These are phyloP conservation scores for Fusarium sororula DNA, from an alignment of 2,329 filamentous ascomycete species.

Conservation along the genomic window DNA sequence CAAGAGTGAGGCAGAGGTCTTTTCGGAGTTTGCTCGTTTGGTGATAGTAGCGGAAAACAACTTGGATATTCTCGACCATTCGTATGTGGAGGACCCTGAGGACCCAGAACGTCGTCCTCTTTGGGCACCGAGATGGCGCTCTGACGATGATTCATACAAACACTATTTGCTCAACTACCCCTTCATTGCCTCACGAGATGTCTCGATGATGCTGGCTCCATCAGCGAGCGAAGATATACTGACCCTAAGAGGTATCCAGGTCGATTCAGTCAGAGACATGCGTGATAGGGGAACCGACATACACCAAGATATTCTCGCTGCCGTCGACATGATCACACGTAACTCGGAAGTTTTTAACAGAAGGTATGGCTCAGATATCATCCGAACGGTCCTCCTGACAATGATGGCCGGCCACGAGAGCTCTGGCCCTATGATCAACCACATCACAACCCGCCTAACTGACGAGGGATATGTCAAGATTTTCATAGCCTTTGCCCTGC, in stretches of 20 bases:
- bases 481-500: neutral
- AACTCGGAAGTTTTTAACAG: accelerated
- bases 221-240: accelerated
- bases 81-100: neutral
- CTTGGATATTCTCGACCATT: neutral
- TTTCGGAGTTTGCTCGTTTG: neutral
- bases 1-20: neutral
- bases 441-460: neutral
- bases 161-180: neutral
- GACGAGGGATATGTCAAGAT: neutral
- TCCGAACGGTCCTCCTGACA: neutral
- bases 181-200: neutral
- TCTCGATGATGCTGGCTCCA: accelerated
- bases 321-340: neutral
- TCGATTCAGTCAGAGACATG: neutral
- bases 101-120: neutral
- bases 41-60: accelerated
- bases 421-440: neutral
- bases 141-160: accelerated
- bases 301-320: neutral
- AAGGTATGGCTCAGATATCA: neutral
- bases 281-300: accelerated
- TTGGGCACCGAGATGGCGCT: neutral
- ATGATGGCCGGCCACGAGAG: neutral
- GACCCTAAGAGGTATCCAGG: neutral